Base-by-base conservation (phyloP, 208 protist species). In the Trypanosoma congolense region DNA sequence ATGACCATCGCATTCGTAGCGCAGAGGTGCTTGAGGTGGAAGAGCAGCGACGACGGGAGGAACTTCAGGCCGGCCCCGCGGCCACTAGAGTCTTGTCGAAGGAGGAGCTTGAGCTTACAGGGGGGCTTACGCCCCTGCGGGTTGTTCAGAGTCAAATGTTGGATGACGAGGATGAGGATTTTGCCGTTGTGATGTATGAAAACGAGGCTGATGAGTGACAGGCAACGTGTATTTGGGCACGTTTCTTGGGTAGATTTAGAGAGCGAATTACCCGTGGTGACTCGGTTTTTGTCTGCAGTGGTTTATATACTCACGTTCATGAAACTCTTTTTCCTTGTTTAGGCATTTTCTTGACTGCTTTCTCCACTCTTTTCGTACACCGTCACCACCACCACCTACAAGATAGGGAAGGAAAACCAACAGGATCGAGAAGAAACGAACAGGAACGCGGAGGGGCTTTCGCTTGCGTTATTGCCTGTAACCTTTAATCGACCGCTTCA, bases 1-100 rank as follows among this genome's bases (percentile, higher is more conserved):
- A 71, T 51, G 83, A 90, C 58, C 64, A 77, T 18, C 83, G 87
- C 40, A 83, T 89, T 53, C 53, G 51, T 49, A 87, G 76, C 31
- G 74, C 65, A 35, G 74, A 81, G 9, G 75, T 75, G 43, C 46
- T 87, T 1, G 46, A 65, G n/a, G 60, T 50, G 35, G 60, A 61
- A 46, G n/a, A 57, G 42, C 21, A 33, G 36, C 54, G 45, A 10
- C 49, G 52, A 41, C 54, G 43, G 18, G 59, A 69, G 54, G 58
- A 69, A n/a, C 28, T 52, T 43, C 43, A 48, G 16, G 25, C 22
- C 24, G 52, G 52, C 31, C 28, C 41, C 2, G 57, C 45, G 2
- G 70, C 57, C 22, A 58, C 9, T 35, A 61, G 46, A 42, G 46
- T 61, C 30, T 57, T n/a, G 46, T 36, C 22, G 36, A 40, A 6